Conservation (phyloP, 345 rosid genomes). For the Noccaea caerulescens region DNA sequence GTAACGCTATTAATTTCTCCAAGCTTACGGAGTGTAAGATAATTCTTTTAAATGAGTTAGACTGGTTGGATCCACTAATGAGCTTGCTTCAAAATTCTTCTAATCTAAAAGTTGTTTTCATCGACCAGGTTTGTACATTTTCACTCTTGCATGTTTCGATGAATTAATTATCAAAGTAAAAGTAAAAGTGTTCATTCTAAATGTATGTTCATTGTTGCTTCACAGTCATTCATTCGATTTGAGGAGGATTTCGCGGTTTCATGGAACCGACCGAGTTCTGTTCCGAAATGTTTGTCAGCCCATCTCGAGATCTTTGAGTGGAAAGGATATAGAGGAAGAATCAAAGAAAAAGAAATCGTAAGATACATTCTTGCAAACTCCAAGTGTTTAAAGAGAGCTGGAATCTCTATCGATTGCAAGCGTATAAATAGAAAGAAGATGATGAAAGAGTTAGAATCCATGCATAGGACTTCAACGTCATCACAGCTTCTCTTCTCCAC, state of each 20-base stretch:
- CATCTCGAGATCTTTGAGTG: slow-evolving; percentile 7
- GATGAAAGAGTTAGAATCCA: not conserved
- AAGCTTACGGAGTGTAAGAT: not conserved
- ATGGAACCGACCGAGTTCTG: not conserved
- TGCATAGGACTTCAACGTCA: not conserved
- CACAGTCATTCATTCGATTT: not conserved
- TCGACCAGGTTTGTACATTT: not conserved
- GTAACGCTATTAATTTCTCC: not conserved
- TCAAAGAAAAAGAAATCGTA: not conserved
- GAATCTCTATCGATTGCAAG: not conserved
- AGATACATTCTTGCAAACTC: slow-evolving; percentile 1
- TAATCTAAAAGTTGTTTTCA: not conserved
- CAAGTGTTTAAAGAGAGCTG: not conserved
- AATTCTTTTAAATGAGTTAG: not conserved
- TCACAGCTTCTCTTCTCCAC: slow-evolving; percentile 5
- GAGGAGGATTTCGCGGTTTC: not conserved
- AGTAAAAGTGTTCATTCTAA: not conserved
- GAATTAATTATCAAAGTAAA: not conserved
- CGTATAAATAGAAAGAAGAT: not conserved
- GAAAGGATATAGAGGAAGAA: not conserved
- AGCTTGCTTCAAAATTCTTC: not conserved
- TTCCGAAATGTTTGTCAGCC: not conserved
- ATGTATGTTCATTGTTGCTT: not conserved
- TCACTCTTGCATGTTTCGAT: not conserved
- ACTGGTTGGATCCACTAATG: not conserved